Evolutionary conservation across 1,139 yeast species (phyloP), one percentile per base, ranked within the genome.

Genomic region (Lizanozyma gosingica): DNA sequence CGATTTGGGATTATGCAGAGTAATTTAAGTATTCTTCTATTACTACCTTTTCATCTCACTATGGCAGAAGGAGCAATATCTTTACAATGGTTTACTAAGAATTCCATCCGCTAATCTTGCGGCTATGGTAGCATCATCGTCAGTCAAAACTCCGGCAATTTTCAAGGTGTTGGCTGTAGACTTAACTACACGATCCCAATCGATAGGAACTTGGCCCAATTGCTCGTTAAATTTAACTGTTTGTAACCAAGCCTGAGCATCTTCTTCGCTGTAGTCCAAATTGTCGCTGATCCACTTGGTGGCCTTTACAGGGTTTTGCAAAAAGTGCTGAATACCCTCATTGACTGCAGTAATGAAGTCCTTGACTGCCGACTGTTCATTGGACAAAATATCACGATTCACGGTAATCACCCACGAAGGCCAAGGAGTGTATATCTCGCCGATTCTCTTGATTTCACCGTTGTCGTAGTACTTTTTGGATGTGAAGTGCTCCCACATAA

Each of bases 401-500:
- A 79, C 79, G 17, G 80, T 76, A 39, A 87, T 69, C 15, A 86
- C 90, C 96, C 96, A 88, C 1, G 95, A 84, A 6, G 97, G 92
- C 97, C 97, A 88, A 8, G 97, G 97, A 0, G 97, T 88, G 60
- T 83, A 84, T 41, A 88, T 86, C 50, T 83, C 86, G 9, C 96
- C 97, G 46, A 88, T 79, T 51, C 76, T 70, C 59, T 83, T 85
- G 62, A 88, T 80, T 53, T 87, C 96, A 14, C 77, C 73, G 43
- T 64, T 73, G 54, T 86, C 95, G 56, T 84, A 86, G 63, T 85
- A 88, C 57, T 76, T 80, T 55, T 87, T 88, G 37, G 90, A 78
- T 4, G 97, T 88, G 65, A 87, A 88, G 57, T 84, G 76, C 54
- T 88, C 97, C 97, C 97, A 88, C 95, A 88, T 84, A 60, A 88